These are phyloP conservation scores for Quercus phellos DNA, from an alignment of 331 rosid genomes.

Conservation along the genomic window DNA sequence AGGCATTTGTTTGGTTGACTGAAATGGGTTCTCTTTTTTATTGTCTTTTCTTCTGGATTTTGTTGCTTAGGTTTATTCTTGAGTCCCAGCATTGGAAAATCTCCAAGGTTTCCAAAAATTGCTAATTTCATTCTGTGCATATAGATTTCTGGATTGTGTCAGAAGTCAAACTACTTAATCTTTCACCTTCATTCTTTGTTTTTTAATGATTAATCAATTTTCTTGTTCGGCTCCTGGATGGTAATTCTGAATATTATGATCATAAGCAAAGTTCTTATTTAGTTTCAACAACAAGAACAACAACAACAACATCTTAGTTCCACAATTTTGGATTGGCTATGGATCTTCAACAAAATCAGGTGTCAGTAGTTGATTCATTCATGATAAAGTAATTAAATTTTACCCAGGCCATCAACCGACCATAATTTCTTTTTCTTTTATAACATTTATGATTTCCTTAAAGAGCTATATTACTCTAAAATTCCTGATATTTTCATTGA, in stretches of 20 bases:
- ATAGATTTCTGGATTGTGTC: neutral
- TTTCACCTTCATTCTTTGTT: neutral
- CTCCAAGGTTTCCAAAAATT: neutral
- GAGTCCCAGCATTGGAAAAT: neutral
- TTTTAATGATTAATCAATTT: neutral
- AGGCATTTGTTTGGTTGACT: neutral
- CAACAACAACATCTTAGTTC: no score
- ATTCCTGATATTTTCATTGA: no score
- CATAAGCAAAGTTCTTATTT: neutral
- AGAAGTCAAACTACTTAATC: neutral
- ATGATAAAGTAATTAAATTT: no score
- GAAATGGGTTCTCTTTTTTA: neutral
- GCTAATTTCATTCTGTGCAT: neutral
- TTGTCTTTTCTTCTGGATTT: neutral
- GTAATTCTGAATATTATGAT: neutral
- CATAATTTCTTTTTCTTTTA: no score
- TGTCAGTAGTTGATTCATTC: no score
- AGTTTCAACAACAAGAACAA: neutral
- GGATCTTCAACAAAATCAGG: no score
- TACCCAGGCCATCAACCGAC: no score
- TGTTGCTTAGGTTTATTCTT: neutral
- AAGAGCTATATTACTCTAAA: no score
- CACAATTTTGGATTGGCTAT: no score
- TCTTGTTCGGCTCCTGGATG: neutral
- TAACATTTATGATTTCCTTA: no score